Evolutionary conservation across 441 rosid genomes (phyloP), one percentile per base, ranked within the genome.

Genomic region (Pelargonium citronellum): DNA sequence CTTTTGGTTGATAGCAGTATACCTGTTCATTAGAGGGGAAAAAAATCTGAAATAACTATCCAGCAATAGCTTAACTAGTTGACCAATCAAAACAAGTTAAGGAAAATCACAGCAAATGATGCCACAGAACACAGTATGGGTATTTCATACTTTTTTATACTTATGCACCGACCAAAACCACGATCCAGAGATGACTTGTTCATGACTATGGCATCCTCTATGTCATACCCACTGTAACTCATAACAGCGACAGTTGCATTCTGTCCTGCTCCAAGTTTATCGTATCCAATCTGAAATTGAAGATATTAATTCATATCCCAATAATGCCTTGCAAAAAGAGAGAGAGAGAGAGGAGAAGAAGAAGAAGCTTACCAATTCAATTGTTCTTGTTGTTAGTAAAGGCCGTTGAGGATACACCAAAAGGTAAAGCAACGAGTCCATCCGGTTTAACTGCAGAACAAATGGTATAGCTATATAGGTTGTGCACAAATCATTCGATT

Each of bases 231-330:
- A 83, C 88, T 88, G 72, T 89, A 86, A 81, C 98, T 92, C 93
- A 92, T 92, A 62, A 95, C 99, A 74, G 97, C 97, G 82, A 95
- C 97, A 72, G 96, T 95, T 67, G 99, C 99, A 87, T 95, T 95
- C 80, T 95, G 99, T 75, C 99, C 99, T 69, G 98, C 99, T 76
- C 99, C 98, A 78, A 95, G 99, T 80, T 92, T 92, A 81, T 95
- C 99, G 71, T 87, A 95, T 75, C 97, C 96, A 70, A 88, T 87
- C 97, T 95, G 84, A 81, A 75, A 82, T 71, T n/a, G 68, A 71
- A 77, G 72, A 72, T 66, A 73, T 79, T 66, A 77, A 67, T 44
- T 69, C 55, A 67, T 65, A 70, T 62, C 30, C 71, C 70, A 64
- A 22, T 13, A 82, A 17, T 53, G 46, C 58, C 47, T 20, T 3